These are phyloP conservation scores for Colletotrichum sp. DNA, from an alignment of 2,329 filamentous ascomycete genomes.

Conservation along the genomic window DNA sequence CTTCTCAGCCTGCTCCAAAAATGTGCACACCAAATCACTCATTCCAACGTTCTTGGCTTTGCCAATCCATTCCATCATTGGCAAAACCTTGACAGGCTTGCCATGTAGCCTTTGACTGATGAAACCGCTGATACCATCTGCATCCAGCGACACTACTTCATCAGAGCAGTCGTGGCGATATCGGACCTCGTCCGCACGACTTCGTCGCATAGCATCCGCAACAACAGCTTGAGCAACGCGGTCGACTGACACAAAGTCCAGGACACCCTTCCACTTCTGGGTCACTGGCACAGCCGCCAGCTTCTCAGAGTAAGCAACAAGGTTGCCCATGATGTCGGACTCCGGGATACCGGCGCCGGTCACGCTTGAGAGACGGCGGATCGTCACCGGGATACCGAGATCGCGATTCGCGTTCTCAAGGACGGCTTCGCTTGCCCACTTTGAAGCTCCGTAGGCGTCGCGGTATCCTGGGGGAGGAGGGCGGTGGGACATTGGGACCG, in stretches of 20 bases:
- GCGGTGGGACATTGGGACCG: not conserved
- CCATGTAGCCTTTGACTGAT: not conserved
- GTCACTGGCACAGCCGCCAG: not conserved
- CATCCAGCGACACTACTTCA: not conserved
- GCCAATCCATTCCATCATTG: not conserved
- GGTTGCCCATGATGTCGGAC: not conserved
- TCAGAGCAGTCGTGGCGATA: not conserved
- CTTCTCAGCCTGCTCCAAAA: not conserved
- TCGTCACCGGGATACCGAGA: slow-evolving; percentile 25
- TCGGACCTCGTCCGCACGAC: not conserved
- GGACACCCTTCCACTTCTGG: not conserved
- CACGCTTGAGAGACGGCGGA: slow-evolving; percentile 28
- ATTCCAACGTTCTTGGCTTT: not conserved
- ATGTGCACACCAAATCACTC: not conserved
- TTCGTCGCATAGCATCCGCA: not conserved
- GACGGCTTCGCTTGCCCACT: slow-evolving; percentile 37
- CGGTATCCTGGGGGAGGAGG: slow-evolving; percentile 25
- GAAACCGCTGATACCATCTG: not conserved
- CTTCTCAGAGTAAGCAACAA: not conserved
- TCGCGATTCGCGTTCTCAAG: slow-evolving; percentile 27
- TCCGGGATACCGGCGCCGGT: not conserved
- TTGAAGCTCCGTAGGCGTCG: slow-evolving; percentile 35
- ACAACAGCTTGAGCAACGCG: not conserved
- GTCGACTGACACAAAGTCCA: not conserved
- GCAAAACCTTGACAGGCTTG: not conserved